A percentile compares a stretch with the other conserved stretches of the same genome.
These are phyloP conservation scores for Chaetomium olivaceum DNA, from an alignment of 2,329 filamentous ascomycete species.

Conservation along the genomic window DNA sequence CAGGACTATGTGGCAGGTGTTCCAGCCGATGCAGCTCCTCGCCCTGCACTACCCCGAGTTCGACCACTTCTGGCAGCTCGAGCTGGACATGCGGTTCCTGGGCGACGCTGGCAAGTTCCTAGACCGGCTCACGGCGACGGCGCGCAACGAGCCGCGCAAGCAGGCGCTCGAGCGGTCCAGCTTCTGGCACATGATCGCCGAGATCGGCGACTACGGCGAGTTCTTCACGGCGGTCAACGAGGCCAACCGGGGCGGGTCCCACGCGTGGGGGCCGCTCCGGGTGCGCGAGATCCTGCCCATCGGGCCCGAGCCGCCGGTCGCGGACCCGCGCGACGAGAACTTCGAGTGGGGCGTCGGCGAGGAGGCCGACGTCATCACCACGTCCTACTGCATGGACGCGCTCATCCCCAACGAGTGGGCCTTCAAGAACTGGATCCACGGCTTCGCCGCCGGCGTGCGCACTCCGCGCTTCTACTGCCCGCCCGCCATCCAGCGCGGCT, in stretches of 20 bases:
- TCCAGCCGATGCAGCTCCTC: constrained; percentile 40
- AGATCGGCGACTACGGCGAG: constrained; percentile 51
- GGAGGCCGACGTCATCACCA: constrained; percentile 38
- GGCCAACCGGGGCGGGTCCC: constrained; percentile 34
- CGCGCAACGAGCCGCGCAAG: constrained; percentile 55
- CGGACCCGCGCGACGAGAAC: constrained; percentile 31
- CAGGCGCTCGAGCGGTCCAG: constrained; percentile 60
- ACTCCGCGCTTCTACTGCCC: constrained; percentile 41
- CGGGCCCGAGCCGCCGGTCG: constrained; percentile 35
- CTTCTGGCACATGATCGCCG: constrained; percentile 54
- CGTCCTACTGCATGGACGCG: constrained; percentile 37
- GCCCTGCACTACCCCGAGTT: constrained; percentile 40
- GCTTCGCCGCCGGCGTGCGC: constrained; percentile 32
- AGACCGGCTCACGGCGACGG: constrained; percentile 42
- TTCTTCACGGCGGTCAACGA: constrained; percentile 40
- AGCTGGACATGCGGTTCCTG: constrained; percentile 48
- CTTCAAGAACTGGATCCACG: constrained; percentile 38
- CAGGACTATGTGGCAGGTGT: constrained; percentile 39
- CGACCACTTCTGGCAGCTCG: constrained; percentile 43
- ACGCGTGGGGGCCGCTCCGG: constrained; percentile 38
- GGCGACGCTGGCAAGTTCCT: constrained; percentile 38
- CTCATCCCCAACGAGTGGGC: constrained; percentile 35
- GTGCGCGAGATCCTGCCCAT: constrained; percentile 37
- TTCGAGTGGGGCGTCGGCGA: constrained; percentile 41
- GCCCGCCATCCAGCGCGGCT: constrained; percentile 40